These are phyloP conservation scores for Vitis hybrid DNA, from an alignment of 177 flowering plant species.

Conservation along the genomic window DNA sequence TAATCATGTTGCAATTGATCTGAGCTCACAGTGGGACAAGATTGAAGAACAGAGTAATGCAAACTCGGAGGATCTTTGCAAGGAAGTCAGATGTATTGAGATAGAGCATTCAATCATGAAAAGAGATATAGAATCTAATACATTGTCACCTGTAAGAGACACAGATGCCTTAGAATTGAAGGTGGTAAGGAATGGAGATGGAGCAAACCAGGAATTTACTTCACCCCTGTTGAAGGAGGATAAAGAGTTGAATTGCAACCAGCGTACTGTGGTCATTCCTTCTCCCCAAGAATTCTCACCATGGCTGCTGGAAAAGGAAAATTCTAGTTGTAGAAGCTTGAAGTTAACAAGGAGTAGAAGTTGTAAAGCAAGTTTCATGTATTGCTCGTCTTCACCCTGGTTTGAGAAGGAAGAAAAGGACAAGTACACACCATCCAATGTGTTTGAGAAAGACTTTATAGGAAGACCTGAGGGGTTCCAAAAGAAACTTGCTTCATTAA, in stretches of 20 bases:
- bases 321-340: conserved; percentile 10
- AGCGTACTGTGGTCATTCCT: conserved; percentile 3
- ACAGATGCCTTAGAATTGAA: conserved; percentile 11
- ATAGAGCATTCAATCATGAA: conserved; percentile 10
- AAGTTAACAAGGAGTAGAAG: conserved; percentile 33
- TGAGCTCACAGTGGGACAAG: conserved; percentile 6
- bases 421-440: conserved; percentile 24
- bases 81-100: conserved; percentile 37
- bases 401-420: conserved; percentile 21
- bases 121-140: conserved; percentile 2
- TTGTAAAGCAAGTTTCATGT: conserved; percentile 26
- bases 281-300: conserved; percentile 23
- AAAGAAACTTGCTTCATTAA: conserved; percentile 19
- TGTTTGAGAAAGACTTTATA: conserved; percentile 16
- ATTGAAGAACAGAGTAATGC: conserved; percentile 21
- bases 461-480: conserved; percentile 24
- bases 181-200: conserved; percentile 12
- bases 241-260: conserved; percentile 6
- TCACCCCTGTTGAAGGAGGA: conserved; percentile 21
- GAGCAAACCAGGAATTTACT: conserved; percentile 20
- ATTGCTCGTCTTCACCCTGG: conserved; percentile 9
- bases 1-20: conserved; percentile 5
- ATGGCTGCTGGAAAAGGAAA: conserved; percentile 9
- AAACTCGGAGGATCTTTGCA: conserved; percentile 26
- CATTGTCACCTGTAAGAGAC: conserved; percentile 11